phyloP scores from a whole-genome alignment of 2,329 filamentous ascomycete species.

The Aureobasidium sp. region DNA sequence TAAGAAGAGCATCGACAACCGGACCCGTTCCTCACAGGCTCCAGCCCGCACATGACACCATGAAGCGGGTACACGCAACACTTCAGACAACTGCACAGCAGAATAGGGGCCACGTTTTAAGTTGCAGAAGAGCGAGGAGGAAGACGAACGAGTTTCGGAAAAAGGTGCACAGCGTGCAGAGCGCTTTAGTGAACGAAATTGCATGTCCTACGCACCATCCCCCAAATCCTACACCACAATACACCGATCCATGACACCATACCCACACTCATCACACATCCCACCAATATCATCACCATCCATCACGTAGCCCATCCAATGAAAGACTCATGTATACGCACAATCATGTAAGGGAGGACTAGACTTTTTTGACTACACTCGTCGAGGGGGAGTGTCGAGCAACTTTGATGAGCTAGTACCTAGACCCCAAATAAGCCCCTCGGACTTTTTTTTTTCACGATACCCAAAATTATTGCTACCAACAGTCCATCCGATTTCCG shows the following conservation, averaged over 20 bases:
- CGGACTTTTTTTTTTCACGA: background rate
- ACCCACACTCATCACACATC: background rate
- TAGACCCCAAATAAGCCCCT: background rate
- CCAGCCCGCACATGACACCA: background rate
- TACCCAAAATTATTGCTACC: background rate
- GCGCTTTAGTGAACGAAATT: background rate
- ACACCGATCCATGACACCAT: constrained; percentile 4
- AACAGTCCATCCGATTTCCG: too few relatives aligned
- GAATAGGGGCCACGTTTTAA: constrained; percentile 12
- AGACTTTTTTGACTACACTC: background rate
- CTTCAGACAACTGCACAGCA: constrained; percentile 11
- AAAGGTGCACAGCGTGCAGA: background rate
- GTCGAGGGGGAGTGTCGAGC: background rate
- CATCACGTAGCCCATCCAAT: background rate
- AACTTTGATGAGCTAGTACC: constrained; percentile 6
- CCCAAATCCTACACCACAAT: background rate
- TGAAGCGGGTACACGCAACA: background rate
- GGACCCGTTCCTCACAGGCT: background rate
- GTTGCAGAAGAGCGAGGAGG: constrained; percentile 3
- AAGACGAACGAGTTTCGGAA: background rate
- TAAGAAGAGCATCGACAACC: background rate
- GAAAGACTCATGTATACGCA: constrained; percentile 16
- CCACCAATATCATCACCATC: constrained; percentile 4
- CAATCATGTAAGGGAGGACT: constrained; percentile 17
- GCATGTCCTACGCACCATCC: background rate